These are phyloP conservation scores for Trametes cingulata DNA, from an alignment of 768 basidiomycete genomes.

Conservation along the genomic window DNA sequence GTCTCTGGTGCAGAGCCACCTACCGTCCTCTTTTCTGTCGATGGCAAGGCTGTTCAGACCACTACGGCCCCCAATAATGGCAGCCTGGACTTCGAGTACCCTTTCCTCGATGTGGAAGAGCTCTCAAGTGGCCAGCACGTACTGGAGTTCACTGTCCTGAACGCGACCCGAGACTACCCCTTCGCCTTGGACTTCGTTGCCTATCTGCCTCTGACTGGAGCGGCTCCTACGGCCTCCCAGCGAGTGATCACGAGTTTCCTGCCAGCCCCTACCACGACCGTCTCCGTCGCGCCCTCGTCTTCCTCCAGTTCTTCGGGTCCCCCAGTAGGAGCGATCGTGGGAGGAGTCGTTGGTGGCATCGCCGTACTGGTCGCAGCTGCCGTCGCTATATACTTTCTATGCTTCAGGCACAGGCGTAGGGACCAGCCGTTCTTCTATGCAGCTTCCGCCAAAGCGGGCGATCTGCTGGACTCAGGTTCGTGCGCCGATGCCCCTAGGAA, in stretches of 20 bases:
- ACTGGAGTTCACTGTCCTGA: constrained; percentile 5
- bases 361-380: constrained; percentile 9
- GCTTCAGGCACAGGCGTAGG: constrained; percentile 9
- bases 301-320: neutral
- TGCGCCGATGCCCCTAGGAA: neutral
- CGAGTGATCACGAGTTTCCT: constrained; percentile 1
- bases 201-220: constrained; percentile 4
- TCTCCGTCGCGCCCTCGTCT: neutral
- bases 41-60: neutral
- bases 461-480: constrained; percentile 6
- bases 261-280: neutral
- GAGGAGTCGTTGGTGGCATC: constrained; percentile 22
- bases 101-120: neutral
- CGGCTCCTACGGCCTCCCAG: constrained; percentile 8
- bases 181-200: constrained; percentile 8
- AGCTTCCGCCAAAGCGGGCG: neutral
- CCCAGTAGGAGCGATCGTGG: constrained; percentile 21
- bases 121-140: neutral
- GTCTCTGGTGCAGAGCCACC: neutral
- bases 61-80: constrained; percentile 12
- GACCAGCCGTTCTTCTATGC: constrained; percentile 17
- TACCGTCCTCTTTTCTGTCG: neutral
- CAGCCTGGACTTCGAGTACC: neutral
- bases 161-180: constrained; percentile 5
- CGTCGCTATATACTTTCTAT: constrained; percentile 13